Evolutionary conservation across 768 basidiomycete genomes (phyloP).

Genomic region (Leccinum fibrillosum): DNA sequence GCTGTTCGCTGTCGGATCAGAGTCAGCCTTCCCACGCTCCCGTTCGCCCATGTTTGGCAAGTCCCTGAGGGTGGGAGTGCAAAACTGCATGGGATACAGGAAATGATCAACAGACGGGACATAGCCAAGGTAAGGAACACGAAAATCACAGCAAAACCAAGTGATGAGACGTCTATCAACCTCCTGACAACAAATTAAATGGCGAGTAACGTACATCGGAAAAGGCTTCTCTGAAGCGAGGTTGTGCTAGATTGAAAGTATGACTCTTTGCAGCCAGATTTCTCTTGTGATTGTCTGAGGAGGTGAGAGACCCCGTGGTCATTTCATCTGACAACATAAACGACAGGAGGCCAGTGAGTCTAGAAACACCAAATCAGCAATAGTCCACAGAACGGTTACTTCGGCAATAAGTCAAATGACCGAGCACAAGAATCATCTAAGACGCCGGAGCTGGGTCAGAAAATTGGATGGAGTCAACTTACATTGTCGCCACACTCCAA

Average conservation of each 20-base stretch:
- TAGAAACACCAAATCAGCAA: slow-evolving; percentile 31
- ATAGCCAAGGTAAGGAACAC: slow-evolving; percentile 15
- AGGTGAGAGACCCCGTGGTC: slow-evolving; percentile 90
- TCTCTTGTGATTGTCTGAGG: slow-evolving; percentile 75
- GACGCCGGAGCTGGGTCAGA: slow-evolving; percentile 1
- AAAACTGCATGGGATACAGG: slow-evolving; percentile 51
- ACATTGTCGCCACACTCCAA: slow-evolving; percentile 95
- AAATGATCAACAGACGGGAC: slow-evolving; percentile 19
- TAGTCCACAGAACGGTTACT: not conserved
- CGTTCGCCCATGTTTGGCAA: slow-evolving; percentile 93
- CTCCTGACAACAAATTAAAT: slow-evolving; percentile 17
- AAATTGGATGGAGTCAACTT: slow-evolving; percentile 30
- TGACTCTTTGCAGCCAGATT: slow-evolving; percentile 78
- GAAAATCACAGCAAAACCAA: slow-evolving; percentile 17
- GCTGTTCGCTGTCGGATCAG: slow-evolving; percentile 22
- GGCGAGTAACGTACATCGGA: slow-evolving; percentile 65
- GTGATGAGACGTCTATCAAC: slow-evolving; percentile 21
- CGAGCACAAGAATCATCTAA: slow-evolving; percentile 7
- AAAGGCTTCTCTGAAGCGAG: slow-evolving; percentile 84
- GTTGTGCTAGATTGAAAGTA: slow-evolving; percentile 76
- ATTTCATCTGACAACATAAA: slow-evolving; percentile 97
- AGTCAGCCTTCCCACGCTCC: slow-evolving; percentile 54
- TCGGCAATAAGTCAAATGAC: slow-evolving; percentile 15
- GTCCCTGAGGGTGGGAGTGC: slow-evolving; percentile 59
- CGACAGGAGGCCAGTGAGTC: slow-evolving; percentile 87